Conservation (phyloP, 2,329 filamentous ascomycete genomes). For the Colletotrichum phormii region DNA sequence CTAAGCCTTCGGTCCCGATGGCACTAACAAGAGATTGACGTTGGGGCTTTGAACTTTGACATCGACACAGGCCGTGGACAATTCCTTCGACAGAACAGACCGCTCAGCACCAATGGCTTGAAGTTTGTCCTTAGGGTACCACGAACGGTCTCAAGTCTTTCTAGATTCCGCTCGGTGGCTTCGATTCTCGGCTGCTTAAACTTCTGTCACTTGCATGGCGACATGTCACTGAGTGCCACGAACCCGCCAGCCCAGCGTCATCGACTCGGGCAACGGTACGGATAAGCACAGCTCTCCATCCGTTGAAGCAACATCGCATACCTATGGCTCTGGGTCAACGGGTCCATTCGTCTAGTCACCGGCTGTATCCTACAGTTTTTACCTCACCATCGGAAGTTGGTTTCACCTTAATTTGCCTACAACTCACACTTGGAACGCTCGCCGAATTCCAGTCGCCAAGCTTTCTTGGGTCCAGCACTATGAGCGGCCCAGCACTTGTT, state of each 20-base stretch:
- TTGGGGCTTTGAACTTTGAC: slow-evolving; percentile 20
- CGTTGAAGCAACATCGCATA: not conserved
- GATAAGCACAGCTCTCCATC: not conserved
- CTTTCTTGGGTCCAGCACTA: slow-evolving; percentile 18
- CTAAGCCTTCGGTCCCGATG: slow-evolving; percentile 25
- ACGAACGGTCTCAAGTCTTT: slow-evolving; percentile 10
- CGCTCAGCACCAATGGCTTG: slow-evolving; percentile 16
- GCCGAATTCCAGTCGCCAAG: slow-evolving; percentile 30
- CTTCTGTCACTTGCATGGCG: slow-evolving; percentile 26
- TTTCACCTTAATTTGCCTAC: slow-evolving; percentile 22
- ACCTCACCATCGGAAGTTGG: not conserved
- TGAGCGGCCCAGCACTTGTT: not conserved
- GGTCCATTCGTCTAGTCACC: slow-evolving; percentile 4
- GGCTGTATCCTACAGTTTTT: not conserved
- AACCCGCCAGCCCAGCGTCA: not conserved
- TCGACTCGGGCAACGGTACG: not conserved
- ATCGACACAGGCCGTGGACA: not conserved
- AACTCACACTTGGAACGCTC: slow-evolving; percentile 24
- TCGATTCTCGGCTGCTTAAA: slow-evolving; percentile 3
- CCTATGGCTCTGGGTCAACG: not conserved
- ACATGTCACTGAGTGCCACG: slow-evolving; percentile 2
- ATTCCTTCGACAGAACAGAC: not conserved
- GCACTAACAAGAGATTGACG: slow-evolving; percentile 7
- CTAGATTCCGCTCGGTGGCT: slow-evolving; percentile 18
- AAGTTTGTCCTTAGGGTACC: not conserved